Evolutionary conservation across 257 asterid genomes (phyloP).

Genomic region (Rubia yunnanensis): DNA sequence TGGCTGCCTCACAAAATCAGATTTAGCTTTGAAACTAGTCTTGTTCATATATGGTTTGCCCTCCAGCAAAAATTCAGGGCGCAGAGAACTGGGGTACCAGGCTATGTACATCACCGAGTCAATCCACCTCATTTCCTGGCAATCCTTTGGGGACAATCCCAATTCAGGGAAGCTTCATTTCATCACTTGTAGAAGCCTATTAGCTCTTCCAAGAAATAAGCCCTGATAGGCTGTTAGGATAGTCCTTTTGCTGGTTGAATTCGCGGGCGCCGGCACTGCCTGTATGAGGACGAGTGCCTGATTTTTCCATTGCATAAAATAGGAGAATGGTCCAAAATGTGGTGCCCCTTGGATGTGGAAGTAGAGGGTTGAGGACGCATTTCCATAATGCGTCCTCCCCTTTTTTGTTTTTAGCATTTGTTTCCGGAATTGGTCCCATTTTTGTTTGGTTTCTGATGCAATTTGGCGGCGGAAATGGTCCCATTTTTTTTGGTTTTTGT

Average conservation of each 20-base stretch:
- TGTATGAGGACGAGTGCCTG: slow-evolving; percentile 4
- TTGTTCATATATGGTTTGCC: slow-evolving; percentile 7
- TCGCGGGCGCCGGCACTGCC: not conserved
- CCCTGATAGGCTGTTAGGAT: slow-evolving; percentile 3
- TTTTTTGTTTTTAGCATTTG: no score
- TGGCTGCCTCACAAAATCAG: slow-evolving; percentile 6
- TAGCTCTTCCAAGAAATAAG: slow-evolving; percentile 4
- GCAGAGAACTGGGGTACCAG: not conserved
- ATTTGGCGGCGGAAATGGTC: no score
- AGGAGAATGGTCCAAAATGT: no score
- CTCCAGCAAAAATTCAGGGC: slow-evolving; percentile 9
- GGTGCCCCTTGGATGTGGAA: no score
- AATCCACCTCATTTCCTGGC: slow-evolving; percentile 16
- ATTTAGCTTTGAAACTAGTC: slow-evolving; percentile 3
- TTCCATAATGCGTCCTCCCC: no score
- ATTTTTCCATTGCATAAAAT: no score
- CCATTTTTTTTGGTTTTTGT: no score
- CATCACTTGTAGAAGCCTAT: slow-evolving; percentile 6
- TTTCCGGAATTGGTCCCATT: no score
- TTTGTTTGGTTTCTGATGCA: no score
- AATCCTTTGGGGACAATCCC: slow-evolving; percentile 9
- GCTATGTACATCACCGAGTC: slow-evolving; percentile 9
- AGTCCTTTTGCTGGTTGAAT: not conserved
- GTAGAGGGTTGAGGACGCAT: no score
- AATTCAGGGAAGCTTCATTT: slow-evolving; percentile 10